A percentile compares a stretch with the other conserved stretches of the same genome.
These are phyloP conservation scores for Calonectria montana DNA, from an alignment of 2,329 filamentous ascomycete genomes.

Conservation along the genomic window DNA sequence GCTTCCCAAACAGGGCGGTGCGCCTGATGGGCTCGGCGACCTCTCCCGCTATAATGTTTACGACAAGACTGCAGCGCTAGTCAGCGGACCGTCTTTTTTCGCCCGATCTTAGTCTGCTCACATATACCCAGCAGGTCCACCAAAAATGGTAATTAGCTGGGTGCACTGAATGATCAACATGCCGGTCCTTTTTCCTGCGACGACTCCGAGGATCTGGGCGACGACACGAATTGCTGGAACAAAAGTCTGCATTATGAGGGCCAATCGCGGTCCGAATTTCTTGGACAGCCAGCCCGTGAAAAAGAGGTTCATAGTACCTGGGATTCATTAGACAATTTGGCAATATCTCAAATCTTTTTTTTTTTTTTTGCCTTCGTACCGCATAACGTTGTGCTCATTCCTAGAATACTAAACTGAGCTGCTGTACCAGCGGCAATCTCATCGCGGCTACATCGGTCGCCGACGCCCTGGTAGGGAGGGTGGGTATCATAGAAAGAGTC, in stretches of 20 bases:
- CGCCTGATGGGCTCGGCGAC: conserved; percentile 68
- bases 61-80: conserved; percentile 57
- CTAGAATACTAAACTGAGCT: conserved; percentile 71
- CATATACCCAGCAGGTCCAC: conserved; percentile 77
- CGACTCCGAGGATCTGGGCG: conserved; percentile 73
- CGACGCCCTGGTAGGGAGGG: conserved; percentile 57
- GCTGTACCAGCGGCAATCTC: conserved; percentile 75
- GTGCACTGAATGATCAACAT: conserved; percentile 76
- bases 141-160: conserved; percentile 75
- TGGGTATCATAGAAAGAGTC: conserved; percentile 74
- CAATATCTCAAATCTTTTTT: background rate
- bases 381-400: conserved; percentile 75
- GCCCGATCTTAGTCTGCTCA: conserved; percentile 30
- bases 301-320: conserved; percentile 60
- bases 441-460: conserved; percentile 68
- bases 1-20: conserved; percentile 72
- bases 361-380: conserved; percentile 50
- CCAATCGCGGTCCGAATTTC: conserved; percentile 70
- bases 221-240: conserved; percentile 73
- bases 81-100: background rate
- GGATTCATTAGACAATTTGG: fast-evolving
- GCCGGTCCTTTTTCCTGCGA: conserved; percentile 69
- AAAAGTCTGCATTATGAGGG: conserved; percentile 71
- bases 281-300: conserved; percentile 76
- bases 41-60: conserved; percentile 77